Evolutionary conservation across 2,329 filamentous ascomycete species (phyloP).

Genomic region (Sphaerulina musiva): DNA sequence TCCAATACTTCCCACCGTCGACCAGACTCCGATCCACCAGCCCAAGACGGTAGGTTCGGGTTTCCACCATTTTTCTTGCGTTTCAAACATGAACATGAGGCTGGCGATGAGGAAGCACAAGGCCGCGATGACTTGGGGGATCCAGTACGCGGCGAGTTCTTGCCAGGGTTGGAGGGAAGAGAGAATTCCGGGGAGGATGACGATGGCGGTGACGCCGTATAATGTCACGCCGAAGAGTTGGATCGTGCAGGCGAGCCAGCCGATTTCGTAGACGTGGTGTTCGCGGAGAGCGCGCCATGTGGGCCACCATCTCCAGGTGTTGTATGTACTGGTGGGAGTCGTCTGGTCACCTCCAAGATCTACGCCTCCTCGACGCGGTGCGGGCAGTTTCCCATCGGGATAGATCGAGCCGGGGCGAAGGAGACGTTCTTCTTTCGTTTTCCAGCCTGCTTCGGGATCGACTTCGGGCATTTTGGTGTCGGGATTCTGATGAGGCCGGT

Average conservation of each 20-base stretch:
- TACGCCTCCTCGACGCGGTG: constrained; percentile 16
- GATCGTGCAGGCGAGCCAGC: constrained; percentile 27
- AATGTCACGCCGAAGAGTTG: constrained; percentile 30
- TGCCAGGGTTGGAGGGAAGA: constrained; percentile 22
- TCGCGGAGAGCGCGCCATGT: constrained; percentile 24
- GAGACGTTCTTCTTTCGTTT: constrained; percentile 15
- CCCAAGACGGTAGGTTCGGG: constrained; percentile 23
- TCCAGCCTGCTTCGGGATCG: constrained; percentile 20
- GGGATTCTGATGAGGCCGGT: constrained; percentile 5
- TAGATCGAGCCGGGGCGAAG: constrained; percentile 19
- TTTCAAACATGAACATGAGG: constrained; percentile 29
- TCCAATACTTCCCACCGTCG: constrained; percentile 26
- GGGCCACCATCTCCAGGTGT: constrained; percentile 18
- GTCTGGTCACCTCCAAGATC: constrained; percentile 16
- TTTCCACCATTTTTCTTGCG: constrained; percentile 30
- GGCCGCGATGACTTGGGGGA: constrained; percentile 28
- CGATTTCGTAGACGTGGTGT: constrained; percentile 29
- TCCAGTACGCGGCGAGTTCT: constrained; percentile 24
- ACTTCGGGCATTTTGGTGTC: constrained; percentile 5
- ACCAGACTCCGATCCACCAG: constrained; percentile 31
- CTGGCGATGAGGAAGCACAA: constrained; percentile 28
- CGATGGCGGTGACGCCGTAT: constrained; percentile 24
- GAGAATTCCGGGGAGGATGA: constrained; percentile 27
- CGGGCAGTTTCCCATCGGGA: constrained; percentile 13
- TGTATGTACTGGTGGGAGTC: constrained; percentile 6